phyloP scores from a whole-genome alignment of 495 filamentous ascomycete genomes.

The Penicillium ochrochloron region DNA sequence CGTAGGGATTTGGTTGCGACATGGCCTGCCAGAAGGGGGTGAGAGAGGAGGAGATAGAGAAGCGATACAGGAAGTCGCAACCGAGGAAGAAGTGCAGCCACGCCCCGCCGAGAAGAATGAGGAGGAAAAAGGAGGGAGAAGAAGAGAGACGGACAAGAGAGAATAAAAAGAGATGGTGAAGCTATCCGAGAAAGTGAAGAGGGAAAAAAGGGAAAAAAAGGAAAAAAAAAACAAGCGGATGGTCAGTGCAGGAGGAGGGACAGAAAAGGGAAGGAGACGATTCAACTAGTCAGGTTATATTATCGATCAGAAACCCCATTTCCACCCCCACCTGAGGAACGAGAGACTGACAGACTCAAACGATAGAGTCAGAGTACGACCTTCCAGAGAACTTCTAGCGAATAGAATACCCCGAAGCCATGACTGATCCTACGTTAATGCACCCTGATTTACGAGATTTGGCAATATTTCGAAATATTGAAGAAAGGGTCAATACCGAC shows the following conservation, averaged over 20 bases:
- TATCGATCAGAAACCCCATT: background rate
- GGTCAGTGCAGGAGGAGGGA: background rate
- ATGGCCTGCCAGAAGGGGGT: constrained; percentile 24
- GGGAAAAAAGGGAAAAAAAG: background rate
- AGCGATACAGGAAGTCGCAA: background rate
- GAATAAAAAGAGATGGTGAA: constrained; percentile 18
- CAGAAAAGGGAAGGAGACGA: background rate
- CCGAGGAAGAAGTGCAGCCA: background rate
- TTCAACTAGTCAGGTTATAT: background rate
- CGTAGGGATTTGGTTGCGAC: constrained; percentile 40
- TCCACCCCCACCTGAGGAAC: background rate
- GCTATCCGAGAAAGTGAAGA: constrained; percentile 16
- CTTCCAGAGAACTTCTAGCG: background rate
- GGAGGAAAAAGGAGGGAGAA: background rate
- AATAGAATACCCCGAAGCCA: background rate
- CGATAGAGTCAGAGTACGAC: no score
- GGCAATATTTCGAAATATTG: no score
- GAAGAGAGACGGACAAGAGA: constrained; percentile 2
- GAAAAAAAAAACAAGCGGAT: no score
- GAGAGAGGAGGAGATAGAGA: constrained; percentile 9
- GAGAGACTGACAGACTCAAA: background rate
- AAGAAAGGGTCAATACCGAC: constrained; percentile 13
- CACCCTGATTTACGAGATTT: no score
- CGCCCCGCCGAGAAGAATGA: background rate
- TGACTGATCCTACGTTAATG: background rate